These are phyloP conservation scores for Suhomyces vadensis DNA, from an alignment of 805 yeast species.

Conservation along the genomic window DNA sequence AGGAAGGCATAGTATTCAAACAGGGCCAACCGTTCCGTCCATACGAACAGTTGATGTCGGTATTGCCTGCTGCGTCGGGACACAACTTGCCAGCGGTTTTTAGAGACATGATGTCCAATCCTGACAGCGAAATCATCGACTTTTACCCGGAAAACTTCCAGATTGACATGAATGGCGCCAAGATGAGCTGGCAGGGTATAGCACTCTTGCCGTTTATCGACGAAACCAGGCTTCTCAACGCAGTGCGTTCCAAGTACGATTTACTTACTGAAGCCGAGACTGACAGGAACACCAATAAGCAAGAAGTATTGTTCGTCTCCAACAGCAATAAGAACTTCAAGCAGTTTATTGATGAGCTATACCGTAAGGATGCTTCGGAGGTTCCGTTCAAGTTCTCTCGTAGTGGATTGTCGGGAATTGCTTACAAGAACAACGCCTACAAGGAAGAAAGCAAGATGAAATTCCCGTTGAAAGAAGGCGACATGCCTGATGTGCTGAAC, in stretches of 20 bases:
- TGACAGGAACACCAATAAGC: constrained; percentile 66
- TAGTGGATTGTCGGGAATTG: constrained; percentile 63
- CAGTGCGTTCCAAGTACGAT: constrained; percentile 65
- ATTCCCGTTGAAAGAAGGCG: constrained; percentile 51
- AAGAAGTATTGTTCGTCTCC: constrained; percentile 70
- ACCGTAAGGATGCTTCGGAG: constrained; percentile 34
- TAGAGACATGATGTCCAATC: constrained; percentile 76
- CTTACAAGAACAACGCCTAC: constrained; percentile 36
- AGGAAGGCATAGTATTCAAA: constrained; percentile 54
- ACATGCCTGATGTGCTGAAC: constrained; percentile 47
- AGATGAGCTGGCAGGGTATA: constrained; percentile 94
- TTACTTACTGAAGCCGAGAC: constrained; percentile 66
- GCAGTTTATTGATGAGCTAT: constrained; percentile 38
- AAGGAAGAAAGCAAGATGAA: constrained; percentile 32
- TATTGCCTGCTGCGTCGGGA: constrained; percentile 89
- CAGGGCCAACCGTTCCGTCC: constrained; percentile 83
- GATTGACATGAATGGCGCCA: constrained; percentile 94
- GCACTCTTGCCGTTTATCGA: constrained; percentile 90
- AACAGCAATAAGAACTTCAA: constrained; percentile 54
- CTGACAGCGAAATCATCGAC: constrained; percentile 81
- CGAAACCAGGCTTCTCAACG: constrained; percentile 66
- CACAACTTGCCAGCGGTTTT: constrained; percentile 82
- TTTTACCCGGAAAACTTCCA: constrained; percentile 87
- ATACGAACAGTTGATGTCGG: constrained; percentile 92
- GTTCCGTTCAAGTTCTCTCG: constrained; percentile 47